phyloP scores from a whole-genome alignment of 345 rosid genomes.

The Acer negundo region DNA sequence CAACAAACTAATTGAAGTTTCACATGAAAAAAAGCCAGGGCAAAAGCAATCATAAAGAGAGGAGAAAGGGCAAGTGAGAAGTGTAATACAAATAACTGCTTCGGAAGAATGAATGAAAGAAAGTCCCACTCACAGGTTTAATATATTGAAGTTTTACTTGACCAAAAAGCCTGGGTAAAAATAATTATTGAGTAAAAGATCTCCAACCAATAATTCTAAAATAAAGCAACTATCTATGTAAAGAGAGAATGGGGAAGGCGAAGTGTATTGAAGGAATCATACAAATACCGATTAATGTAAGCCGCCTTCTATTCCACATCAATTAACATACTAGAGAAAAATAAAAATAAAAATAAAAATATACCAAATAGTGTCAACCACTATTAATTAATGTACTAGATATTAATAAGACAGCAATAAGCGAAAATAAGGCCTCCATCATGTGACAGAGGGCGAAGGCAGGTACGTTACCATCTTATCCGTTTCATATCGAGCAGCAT shows the following conservation, averaged over 20 bases:
- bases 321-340: neutral
- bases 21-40: neutral
- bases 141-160: constrained; percentile 3
- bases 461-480: constrained; percentile 78
- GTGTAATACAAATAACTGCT: neutral
- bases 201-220: neutral
- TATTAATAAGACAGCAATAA: neutral
- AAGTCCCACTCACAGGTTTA: neutral
- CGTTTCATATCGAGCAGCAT: constrained; percentile 88
- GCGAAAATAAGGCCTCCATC: neutral
- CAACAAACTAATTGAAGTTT: neutral
- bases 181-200: neutral
- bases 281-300: neutral
- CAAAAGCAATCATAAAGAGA: neutral
- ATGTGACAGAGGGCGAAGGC: neutral
- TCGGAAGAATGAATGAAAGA: neutral
- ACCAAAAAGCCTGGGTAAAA: neutral
- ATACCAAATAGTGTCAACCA: neutral
- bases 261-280: neutral
- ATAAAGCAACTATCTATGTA: neutral
- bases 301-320: neutral
- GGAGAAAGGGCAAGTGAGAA: neutral
- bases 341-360: neutral
- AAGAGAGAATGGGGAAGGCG: neutral
- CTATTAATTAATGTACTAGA: neutral